phyloP scores from a whole-genome alignment of 1,284 basidiomycete species.

The Cutaneotrichosporon dermatis region DNA sequence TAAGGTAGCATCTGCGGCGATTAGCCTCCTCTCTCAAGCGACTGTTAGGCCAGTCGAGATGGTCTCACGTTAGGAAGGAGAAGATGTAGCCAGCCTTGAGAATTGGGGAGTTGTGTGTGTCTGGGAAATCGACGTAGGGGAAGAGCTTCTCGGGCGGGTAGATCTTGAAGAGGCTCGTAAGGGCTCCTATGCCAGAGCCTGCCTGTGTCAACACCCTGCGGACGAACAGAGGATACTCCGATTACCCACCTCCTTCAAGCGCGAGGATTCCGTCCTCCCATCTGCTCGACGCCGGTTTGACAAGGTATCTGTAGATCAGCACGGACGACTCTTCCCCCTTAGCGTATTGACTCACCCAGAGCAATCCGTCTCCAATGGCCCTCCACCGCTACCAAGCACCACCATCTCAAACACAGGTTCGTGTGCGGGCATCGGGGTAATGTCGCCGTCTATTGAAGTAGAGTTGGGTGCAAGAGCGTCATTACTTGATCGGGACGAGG shows the following conservation, averaged over 20 bases:
- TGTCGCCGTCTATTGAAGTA: too few species aligned
- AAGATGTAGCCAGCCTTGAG: constrained; percentile 47
- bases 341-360: constrained; percentile 35
- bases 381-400: constrained; percentile 47
- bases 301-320: constrained; percentile 30
- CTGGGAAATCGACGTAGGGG: constrained; percentile 35
- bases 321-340: too few species aligned
- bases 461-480: too few species aligned
- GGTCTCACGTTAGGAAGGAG: constrained; percentile 39
- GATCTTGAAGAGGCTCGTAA: constrained; percentile 26
- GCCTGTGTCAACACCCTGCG: neutral
- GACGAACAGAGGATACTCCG: too few species aligned
- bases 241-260: constrained; percentile 45
- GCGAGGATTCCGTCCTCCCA: constrained; percentile 47
- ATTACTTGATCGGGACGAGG: too few species aligned
- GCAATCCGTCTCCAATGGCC: constrained; percentile 47
- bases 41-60: too few species aligned
- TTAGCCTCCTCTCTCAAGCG: too few species aligned
- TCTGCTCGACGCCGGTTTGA: constrained; percentile 33
- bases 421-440: too few species aligned
- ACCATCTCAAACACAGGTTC: constrained; percentile 44
- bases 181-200: constrained; percentile 47
- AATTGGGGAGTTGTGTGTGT: constrained; percentile 34
- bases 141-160: constrained; percentile 24
- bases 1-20: constrained; percentile 41